Evolutionary conservation across 495 filamentous ascomycete genomes (phyloP), one percentile per base, ranked within the genome.

Genomic region (Trichoderma parareesei): DNA sequence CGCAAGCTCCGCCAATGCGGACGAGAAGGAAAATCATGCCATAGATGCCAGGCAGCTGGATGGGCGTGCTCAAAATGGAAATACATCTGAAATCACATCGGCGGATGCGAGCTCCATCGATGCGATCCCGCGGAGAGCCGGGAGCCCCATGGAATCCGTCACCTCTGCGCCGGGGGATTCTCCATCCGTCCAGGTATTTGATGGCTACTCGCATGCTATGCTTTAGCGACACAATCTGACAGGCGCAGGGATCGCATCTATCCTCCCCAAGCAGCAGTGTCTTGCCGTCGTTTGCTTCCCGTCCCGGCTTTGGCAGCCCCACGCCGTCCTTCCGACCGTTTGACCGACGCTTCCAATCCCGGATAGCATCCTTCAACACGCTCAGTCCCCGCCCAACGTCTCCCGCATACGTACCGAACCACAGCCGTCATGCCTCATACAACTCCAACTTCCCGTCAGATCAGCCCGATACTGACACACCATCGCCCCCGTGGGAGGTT

Each of bases 321-420:
- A 91, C 89, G 20, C 90, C 90, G 9, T 91, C 91, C 13, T 87
- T 96, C 67, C 83, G 92, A 70, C 94, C 94, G 10, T 98, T 98
- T 71, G 94, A 98, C 69, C 84, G 92, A 68, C 86, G 95, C 33
- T 98, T 98, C 75, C 90, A 94, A 70, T 92, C 95, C 37, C 88
- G 92, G 53, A 81, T 93, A 66, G 84, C 87, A 20, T 85, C 88
- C 1, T 76, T 78, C 10, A 74, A 73, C 57, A 64, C 72, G 40
- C 69, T 72, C 82, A 84, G 87, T 38, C 86, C 89, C 33, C 82
- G 92, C 55, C 78, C 89, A 18, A 80, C 83, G 5, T 96, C 94
- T 33, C 94, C 94, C 18, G 91, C 88, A 48, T 89, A 94, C 67
- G 79, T 92, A 18, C 80, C 82, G 53, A 71, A 84, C 37, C 88